Conservation (phyloP, 2,329 filamentous ascomycete species). For the Trematosphaeria pertusa region DNA sequence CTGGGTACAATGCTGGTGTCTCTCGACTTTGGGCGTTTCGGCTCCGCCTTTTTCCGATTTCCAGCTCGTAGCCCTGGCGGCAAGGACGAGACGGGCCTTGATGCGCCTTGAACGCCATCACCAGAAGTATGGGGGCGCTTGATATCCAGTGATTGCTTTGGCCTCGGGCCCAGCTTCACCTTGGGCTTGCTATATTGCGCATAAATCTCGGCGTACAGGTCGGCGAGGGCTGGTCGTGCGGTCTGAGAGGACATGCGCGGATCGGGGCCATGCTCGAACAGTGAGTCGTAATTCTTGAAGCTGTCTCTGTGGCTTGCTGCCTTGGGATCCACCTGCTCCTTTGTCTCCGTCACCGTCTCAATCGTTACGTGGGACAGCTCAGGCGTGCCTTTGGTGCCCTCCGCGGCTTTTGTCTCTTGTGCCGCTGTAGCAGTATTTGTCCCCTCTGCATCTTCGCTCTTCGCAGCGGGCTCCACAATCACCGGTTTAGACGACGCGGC, state of each 20-base stretch:
- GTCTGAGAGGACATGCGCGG: conserved; percentile 53
- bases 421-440: conserved; percentile 6
- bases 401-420: conserved; percentile 19
- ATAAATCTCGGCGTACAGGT: conserved; percentile 57
- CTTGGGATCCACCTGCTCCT: not conserved
- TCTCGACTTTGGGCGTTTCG: conserved; percentile 46
- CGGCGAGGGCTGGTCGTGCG: conserved; percentile 45
- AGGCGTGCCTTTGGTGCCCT: conserved; percentile 15
- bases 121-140: conserved; percentile 67
- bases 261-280: conserved; percentile 49
- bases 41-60: conserved; percentile 36
- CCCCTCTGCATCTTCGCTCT: conserved; percentile 14
- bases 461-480: conserved; percentile 26
- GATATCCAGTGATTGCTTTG: conserved; percentile 76
- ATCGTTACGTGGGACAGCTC: conserved; percentile 31
- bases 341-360: conserved; percentile 27
- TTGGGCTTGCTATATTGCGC: conserved; percentile 73
- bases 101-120: conserved; percentile 51
- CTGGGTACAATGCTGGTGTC: conserved; percentile 37
- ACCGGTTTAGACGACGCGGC: conserved; percentile 31
- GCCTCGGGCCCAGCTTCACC: conserved; percentile 87
- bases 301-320: conserved; percentile 26
- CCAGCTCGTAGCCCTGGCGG: conserved; percentile 76
- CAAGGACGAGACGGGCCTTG: conserved; percentile 77
- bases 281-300: conserved; percentile 41